Conservation (phyloP, 2,329 filamentous ascomycete genomes). For the Byssothecium circinans region DNA sequence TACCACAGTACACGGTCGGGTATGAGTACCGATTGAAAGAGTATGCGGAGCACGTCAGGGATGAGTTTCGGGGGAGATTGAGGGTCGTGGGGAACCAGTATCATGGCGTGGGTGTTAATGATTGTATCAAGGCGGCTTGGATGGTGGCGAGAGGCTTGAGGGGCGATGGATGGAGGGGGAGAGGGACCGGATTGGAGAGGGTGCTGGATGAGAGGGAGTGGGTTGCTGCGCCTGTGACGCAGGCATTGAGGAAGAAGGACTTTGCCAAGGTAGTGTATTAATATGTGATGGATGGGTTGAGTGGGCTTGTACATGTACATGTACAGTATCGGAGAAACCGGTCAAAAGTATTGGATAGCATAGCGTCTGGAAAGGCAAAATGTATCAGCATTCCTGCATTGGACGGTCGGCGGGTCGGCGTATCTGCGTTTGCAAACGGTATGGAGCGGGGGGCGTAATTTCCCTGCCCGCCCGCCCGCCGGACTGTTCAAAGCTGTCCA, state of each 20-base stretch:
- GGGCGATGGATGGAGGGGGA: conserved; percentile 33
- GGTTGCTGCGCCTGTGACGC: conserved; percentile 12
- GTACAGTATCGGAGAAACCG: background rate
- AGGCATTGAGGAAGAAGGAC: conserved; percentile 5
- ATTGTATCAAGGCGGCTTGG: conserved; percentile 58
- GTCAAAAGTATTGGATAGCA: background rate
- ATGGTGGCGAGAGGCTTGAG: conserved; percentile 50
- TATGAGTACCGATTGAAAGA: conserved; percentile 65
- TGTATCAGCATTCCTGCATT: background rate
- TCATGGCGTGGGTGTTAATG: conserved; percentile 53
- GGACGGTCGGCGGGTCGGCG: background rate
- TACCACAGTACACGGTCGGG: conserved; percentile 86
- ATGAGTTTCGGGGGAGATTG: conserved; percentile 63
- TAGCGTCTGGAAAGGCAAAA: background rate
- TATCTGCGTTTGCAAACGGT: too few relatives aligned
- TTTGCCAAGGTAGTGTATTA: too few relatives aligned
- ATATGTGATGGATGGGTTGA: too few relatives aligned
- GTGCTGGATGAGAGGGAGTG: conserved; percentile 18
- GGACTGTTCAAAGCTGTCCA: too few relatives aligned
- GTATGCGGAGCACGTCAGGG: conserved; percentile 58
- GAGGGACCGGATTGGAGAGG: conserved; percentile 29
- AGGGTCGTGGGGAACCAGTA: conserved; percentile 60
- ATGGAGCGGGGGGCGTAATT: too few relatives aligned
- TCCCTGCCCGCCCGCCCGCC: too few relatives aligned
- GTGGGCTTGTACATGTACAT: too few relatives aligned